Base-by-base conservation (phyloP, 768 basidiomycete genomes). In the Exsudoporus frostii region DNA sequence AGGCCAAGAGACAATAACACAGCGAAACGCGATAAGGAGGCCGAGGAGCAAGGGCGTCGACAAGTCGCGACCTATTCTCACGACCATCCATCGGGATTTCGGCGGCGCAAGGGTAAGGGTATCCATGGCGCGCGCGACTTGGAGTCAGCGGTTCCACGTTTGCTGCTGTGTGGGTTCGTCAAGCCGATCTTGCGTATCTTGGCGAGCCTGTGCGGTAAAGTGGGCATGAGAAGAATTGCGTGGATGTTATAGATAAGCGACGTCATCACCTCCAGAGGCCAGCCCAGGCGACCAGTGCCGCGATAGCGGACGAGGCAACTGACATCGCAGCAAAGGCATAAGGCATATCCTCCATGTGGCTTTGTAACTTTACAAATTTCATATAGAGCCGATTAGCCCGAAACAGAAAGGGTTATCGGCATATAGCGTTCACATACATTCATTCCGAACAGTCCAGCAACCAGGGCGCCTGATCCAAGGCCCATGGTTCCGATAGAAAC, bases 401-500 rank as follows among this genome's bases (percentile, higher is more conserved):
- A 60, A 60, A 61, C 54, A 43, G 60, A 62, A 63, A 48, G 53
- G 57, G 56, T 43, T 53, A 20, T 44, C 13, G 44, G 41, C 19
- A 27, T 15, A 40, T 46, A 17, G 41, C 30, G n/a, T 48, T 52
- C 59, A 74, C 90, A 65, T 65, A 95, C 93, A 69, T 97, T 98
- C 95, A 98, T 98, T 15, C 95, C 95, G 61, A 98, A 96, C 4
- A 97, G 65, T 6, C 95, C 94, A 43, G 93, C 93, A 7, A 96
- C 74, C 33, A 98, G 76, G 15, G 95, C 92, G 3, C 95, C 94
- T 27, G 85, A 80, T 11, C 95, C 95, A 53, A 98, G 79, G 0
- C 96, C 96, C 74, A 98, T 84, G 0, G 96, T 98, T 33, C 83
- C 82, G 53, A 98, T 98, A n/a, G 93, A 95, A 13, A 97, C 84